These are phyloP conservation scores for Solanum tarijense DNA, from an alignment of 257 asterid genomes.

Conservation along the genomic window DNA sequence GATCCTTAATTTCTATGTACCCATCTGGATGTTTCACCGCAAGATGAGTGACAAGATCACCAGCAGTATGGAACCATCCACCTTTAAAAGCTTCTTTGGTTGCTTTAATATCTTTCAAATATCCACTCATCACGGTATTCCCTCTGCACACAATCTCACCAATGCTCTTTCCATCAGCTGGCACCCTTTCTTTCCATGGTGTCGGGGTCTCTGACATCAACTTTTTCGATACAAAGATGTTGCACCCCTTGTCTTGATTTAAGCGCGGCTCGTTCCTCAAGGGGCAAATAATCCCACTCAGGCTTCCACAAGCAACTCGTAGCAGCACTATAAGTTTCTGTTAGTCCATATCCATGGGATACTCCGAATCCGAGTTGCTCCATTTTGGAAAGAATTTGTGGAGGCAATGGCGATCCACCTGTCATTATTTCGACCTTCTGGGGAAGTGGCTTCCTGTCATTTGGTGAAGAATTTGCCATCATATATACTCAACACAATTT, in stretches of 20 bases:
- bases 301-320: slow-evolving; percentile 19
- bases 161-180: slow-evolving; percentile 21
- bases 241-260: slow-evolving; percentile 25
- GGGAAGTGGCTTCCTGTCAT: slow-evolving; percentile 11
- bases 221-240: slow-evolving; percentile 12
- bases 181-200: slow-evolving; percentile 12
- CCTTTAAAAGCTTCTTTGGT: neutral
- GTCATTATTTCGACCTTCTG: slow-evolving; percentile 16
- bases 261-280: neutral
- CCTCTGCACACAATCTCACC: slow-evolving; percentile 25
- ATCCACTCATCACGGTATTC: slow-evolving; percentile 10
- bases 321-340: slow-evolving; percentile 21
- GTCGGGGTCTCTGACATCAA: slow-evolving; percentile 13
- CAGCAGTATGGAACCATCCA: neutral
- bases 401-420: slow-evolving; percentile 26
- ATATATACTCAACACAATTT: slow-evolving; percentile 16
- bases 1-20: slow-evolving; percentile 22
- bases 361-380: slow-evolving; percentile 20
- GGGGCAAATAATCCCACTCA: slow-evolving; percentile 24
- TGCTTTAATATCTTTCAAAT: neutral
- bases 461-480: slow-evolving; percentile 5
- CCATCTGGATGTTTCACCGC: neutral
- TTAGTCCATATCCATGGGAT: slow-evolving; percentile 23
- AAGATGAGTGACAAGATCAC: neutral
- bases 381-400: slow-evolving; percentile 14